Conservation (phyloP, 352 stramenopile genomes). For the Globisporangium yorkense region DNA sequence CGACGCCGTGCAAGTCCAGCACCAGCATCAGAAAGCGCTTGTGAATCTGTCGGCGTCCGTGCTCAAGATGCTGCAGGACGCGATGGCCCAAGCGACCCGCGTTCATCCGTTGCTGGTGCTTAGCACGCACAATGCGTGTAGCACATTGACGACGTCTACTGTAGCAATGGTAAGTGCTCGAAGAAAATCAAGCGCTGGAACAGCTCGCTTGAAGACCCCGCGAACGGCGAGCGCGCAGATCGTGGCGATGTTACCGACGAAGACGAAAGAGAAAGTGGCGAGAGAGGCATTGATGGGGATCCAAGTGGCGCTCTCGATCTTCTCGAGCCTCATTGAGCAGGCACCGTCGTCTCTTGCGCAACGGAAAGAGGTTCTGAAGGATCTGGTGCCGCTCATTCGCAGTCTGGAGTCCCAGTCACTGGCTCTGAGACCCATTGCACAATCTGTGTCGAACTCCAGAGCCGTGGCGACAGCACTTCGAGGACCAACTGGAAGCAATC, state of each 20-base stretch:
- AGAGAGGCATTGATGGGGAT: conserved; percentile 40
- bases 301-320: conserved; percentile 31
- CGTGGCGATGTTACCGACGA: not conserved
- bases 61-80: conserved; percentile 9
- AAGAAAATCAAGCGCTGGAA: not conserved
- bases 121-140: not conserved
- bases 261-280: conserved; percentile 22
- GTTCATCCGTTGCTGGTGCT: not conserved
- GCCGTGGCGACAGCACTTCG: not conserved
- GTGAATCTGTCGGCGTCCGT: conserved; percentile 1
- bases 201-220: not conserved
- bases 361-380: conserved; percentile 35
- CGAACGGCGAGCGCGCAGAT: not conserved
- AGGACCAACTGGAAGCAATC: not conserved
- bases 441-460: not conserved
- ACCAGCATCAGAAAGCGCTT: conserved; percentile 31
- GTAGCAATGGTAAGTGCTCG: not conserved
- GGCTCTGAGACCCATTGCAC: not conserved
- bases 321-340: conserved; percentile 25
- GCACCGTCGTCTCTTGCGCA: conserved; percentile 13
- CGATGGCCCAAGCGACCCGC: not conserved
- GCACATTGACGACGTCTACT: too few species aligned
- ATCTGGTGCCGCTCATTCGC: conserved; percentile 37
- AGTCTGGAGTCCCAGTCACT: conserved; percentile 35
- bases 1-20: conserved; percentile 36